These are phyloP conservation scores for Inga leiocalycina DNA, from an alignment of 306 rosid genomes.

Conservation along the genomic window DNA sequence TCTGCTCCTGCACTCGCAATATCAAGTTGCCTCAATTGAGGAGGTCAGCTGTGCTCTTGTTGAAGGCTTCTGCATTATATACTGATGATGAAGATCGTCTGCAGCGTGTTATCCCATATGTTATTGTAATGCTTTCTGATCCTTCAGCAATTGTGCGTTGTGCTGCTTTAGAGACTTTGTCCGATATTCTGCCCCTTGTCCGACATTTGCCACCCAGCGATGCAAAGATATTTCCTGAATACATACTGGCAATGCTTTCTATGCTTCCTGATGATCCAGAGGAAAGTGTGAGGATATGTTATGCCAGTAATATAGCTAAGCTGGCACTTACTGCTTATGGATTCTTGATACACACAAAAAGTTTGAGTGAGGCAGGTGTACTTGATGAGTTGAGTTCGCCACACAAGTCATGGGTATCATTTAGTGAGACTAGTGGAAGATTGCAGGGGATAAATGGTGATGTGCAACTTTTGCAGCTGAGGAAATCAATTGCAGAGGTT, in stretches of 20 bases:
- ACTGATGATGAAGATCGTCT: conserved; percentile 92
- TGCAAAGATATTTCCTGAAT: conserved; percentile 94
- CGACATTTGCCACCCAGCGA: conserved; percentile 98
- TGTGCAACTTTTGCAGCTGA: conserved; percentile 73
- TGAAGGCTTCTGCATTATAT: conserved; percentile 86
- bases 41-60: conserved; percentile 85
- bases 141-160: conserved; percentile 95
- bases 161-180: conserved; percentile 92
- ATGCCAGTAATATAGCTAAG: conserved; percentile 93
- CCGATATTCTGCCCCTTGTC: conserved; percentile 89
- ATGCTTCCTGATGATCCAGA: conserved; percentile 99
- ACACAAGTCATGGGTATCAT: conserved; percentile 57
- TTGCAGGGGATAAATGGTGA: conserved; percentile 63
- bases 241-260: conserved; percentile 96
- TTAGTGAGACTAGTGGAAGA: conserved; percentile 68
- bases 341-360: conserved; percentile 83
- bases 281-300: conserved; percentile 97
- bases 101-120: conserved; percentile 94
- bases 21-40: conserved; percentile 91
- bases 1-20: conserved; percentile 94
- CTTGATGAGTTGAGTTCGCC: conserved; percentile 77
- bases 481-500: conserved; percentile 96
- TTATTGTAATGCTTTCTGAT: conserved; percentile 92
- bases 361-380: conserved; percentile 97
- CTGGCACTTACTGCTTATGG: conserved; percentile 93